These are phyloP conservation scores for Russula compacta DNA, from an alignment of 768 basidiomycete species.

Conservation along the genomic window DNA sequence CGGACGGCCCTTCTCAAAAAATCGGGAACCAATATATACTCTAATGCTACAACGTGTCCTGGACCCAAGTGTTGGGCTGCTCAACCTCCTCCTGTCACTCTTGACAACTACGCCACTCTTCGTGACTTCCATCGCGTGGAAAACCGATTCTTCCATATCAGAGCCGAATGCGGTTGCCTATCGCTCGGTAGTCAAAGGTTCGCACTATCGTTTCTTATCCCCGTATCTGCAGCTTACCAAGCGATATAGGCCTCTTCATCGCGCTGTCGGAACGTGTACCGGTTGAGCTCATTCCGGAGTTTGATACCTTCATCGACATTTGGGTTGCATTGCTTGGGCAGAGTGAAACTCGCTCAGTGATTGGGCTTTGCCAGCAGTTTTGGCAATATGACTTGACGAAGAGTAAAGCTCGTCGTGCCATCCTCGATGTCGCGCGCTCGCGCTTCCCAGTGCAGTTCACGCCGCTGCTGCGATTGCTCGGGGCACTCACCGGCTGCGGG, in stretches of 20 bases:
- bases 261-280: slow-evolving; percentile 65
- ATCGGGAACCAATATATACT: slow-evolving; percentile 44
- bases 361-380: slow-evolving; percentile 68
- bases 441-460: slow-evolving; percentile 76
- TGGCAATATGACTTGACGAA: slow-evolving; percentile 74
- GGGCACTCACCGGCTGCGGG: slow-evolving; percentile 68
- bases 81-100: slow-evolving; percentile 46
- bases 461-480: slow-evolving; percentile 60
- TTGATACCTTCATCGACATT: slow-evolving; percentile 59
- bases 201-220: slow-evolving; percentile 11
- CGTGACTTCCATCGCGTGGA: slow-evolving; percentile 64
- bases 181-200: slow-evolving; percentile 80
- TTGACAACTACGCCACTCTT: slow-evolving; percentile 68
- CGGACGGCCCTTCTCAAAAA: slow-evolving; percentile 41
- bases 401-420: slow-evolving; percentile 59
- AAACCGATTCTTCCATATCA: slow-evolving; percentile 54
- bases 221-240: slow-evolving; percentile 2
- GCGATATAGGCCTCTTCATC: slow-evolving; percentile 59
- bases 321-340: slow-evolving; percentile 77
- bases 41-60: slow-evolving; percentile 54
- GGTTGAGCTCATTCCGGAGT: slow-evolving; percentile 70
- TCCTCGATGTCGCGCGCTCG: slow-evolving; percentile 74
- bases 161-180: slow-evolving; percentile 74
- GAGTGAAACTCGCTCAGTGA: slow-evolving; percentile 53
- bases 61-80: slow-evolving; percentile 49